Base-by-base conservation (phyloP, 805 yeast species). In the Candida mattraensis region DNA sequence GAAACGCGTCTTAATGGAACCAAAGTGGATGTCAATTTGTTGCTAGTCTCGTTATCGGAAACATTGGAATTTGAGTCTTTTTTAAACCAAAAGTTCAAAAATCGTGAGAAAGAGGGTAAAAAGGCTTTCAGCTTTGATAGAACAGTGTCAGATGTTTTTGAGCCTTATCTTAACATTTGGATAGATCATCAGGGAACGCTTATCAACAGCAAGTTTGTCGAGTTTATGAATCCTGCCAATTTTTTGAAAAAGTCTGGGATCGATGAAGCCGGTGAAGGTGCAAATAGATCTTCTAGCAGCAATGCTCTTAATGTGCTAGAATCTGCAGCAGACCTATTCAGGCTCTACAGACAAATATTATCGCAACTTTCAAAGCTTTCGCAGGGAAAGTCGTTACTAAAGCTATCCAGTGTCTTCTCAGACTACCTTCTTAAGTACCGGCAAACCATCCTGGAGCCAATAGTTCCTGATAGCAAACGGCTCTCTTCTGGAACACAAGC, bases 151-250 rank as follows among this genome's bases (percentile, higher is more conserved):
- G 70, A 67, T 29, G 78, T 81, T 21, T 89, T 93, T 56, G 95
- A 87, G 56, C 96, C 97, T 1, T 87, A 83, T 55, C 66, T 93
- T 30, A 74, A 74, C 24, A 61, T 87, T 10, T 93, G 98, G 97
- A 80, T 93, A 8, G 78, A 78, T 13, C 84, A 87, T 51, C 98
- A 93, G 61, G 88, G 86, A 43, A 66, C 71, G 7, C 56, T 70
- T 20, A 68, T 91, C 47, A 72, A 74, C 25, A 65, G 71, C 6
- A 85, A 83, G 49, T 66, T 89, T 37, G 54, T 75, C 24, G 84
- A 80, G 35, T 87, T 81, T 53, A 63, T 79, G 54, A 71, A 78
- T 33, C 72, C 76, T 15, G 63, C 79, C 5, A 75, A 77, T 42
- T 60, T 82, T 39, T 78, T 31, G 42, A 59, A 35, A 70, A 70